These are phyloP conservation scores for Hanseniaspora hatyaiensis DNA, from an alignment of 805 yeast genomes.

Conservation along the genomic window DNA sequence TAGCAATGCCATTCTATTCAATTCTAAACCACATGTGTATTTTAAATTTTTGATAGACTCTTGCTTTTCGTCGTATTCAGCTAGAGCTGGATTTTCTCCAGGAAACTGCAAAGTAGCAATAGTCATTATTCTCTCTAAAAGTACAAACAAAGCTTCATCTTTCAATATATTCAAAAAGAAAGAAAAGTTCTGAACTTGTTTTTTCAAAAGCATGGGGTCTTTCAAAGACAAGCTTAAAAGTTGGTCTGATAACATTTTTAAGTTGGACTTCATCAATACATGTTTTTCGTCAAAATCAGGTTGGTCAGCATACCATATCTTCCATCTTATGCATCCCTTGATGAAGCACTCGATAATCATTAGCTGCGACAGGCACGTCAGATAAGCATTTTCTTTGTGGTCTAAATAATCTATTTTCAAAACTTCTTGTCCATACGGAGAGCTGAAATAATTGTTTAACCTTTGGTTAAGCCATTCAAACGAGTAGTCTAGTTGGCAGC, in stretches of 20 bases:
- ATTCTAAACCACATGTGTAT: conserved; percentile 86
- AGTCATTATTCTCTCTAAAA: conserved; percentile 71
- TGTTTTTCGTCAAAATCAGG: conserved; percentile 38
- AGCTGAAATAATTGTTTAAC: conserved; percentile 59
- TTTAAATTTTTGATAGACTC: conserved; percentile 78
- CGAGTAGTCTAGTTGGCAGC: conserved; percentile 74
- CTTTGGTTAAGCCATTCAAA: conserved; percentile 70
- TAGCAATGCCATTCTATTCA: conserved; percentile 83
- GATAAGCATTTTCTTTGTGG: conserved; percentile 53
- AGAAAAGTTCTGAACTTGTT: conserved; percentile 81
- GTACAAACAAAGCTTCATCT: conserved; percentile 69
- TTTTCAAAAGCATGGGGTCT: conserved; percentile 71
- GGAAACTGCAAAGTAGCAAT: conserved; percentile 80
- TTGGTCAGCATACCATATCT: conserved; percentile 67
- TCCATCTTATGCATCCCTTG: conserved; percentile 90
- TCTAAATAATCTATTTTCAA: conserved; percentile 44
- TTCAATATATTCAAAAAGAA: conserved; percentile 85
- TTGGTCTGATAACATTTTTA: conserved; percentile 62
- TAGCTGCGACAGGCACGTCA: conserved; percentile 70
- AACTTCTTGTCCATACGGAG: conserved; percentile 55
- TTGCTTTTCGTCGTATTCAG: conserved; percentile 56
- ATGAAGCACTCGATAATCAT: conserved; percentile 80
- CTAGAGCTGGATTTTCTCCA: conserved; percentile 32
- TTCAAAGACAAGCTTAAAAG: conserved; percentile 62
- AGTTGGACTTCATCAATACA: conserved; percentile 41